Conservation (phyloP, 805 yeast species). For the Lachancea thermotolerans region DNA sequence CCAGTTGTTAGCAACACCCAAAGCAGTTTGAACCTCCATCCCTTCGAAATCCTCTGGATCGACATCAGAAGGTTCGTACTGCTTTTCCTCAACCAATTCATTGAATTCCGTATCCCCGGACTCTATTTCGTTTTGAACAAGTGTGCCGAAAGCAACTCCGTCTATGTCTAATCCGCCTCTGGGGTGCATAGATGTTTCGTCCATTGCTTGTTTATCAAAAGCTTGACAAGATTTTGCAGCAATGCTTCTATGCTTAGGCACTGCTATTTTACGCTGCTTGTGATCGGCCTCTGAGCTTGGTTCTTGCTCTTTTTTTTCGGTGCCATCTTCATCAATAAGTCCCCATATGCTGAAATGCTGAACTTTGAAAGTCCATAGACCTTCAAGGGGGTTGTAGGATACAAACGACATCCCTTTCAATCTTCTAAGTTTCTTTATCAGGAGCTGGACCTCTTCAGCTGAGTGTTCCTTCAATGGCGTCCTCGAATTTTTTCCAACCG, state of each 20-base stretch:
- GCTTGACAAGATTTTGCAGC: not conserved
- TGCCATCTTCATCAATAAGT: constrained; percentile 58
- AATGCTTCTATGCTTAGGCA: constrained; percentile 1
- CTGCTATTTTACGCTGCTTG: constrained; percentile 5
- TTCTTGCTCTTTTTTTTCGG: constrained; percentile 7
- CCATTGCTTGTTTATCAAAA: not conserved
- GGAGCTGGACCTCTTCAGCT: constrained; percentile 39
- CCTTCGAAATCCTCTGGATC: constrained; percentile 41
- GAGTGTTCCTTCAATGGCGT: constrained; percentile 27
- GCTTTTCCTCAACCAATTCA: constrained; percentile 51
- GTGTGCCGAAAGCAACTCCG: not conserved
- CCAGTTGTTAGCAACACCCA: constrained; percentile 57
- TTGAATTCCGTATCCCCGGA: constrained; percentile 18
- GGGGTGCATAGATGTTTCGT: not conserved
- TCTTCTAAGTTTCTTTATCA: constrained; percentile 45
- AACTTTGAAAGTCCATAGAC: constrained; percentile 74
- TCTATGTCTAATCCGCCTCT: not conserved
- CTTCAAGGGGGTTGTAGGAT: constrained; percentile 68
- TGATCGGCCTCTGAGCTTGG: not conserved
- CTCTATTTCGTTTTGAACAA: not conserved
- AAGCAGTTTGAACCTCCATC: constrained; percentile 38
- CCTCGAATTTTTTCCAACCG: constrained; percentile 33
- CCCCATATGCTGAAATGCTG: constrained; percentile 97
- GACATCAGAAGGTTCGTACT: constrained; percentile 60
- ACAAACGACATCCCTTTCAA: constrained; percentile 70